phyloP scores from a whole-genome alignment of 495 filamentous ascomycete species.

The Aspergillus baeticus region DNA sequence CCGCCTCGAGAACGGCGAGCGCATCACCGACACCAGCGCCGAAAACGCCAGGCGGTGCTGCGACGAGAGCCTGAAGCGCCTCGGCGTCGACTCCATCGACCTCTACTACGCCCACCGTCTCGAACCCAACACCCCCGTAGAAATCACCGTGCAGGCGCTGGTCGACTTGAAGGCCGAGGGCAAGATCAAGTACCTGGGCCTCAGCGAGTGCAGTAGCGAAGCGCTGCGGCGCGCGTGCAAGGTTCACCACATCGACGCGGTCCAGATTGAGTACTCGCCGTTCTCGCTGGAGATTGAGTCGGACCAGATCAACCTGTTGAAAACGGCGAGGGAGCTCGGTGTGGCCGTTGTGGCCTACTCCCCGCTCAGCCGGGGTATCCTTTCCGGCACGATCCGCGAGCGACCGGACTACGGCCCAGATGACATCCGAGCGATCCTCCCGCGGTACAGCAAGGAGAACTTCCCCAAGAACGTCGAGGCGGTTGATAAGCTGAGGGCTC shows the following conservation, averaged over 20 bases:
- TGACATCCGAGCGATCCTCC: slow-evolving; percentile 4
- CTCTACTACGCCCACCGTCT: slow-evolving; percentile 11
- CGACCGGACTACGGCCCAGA: neutral
- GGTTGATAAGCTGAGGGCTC: slow-evolving; percentile 3
- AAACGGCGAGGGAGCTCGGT: slow-evolving; percentile 9
- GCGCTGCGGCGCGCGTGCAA: slow-evolving; percentile 15
- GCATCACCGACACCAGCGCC: neutral
- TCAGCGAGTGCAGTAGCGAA: slow-evolving; percentile 7
- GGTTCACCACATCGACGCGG: slow-evolving; percentile 8
- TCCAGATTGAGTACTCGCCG: slow-evolving; percentile 15
- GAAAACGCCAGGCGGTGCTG: slow-evolving; percentile 1
- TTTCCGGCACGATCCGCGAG: neutral
- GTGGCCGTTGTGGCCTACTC: slow-evolving; percentile 11
- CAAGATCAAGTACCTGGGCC: slow-evolving; percentile 15
- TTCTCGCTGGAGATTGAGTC: slow-evolving; percentile 16
- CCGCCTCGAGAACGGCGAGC: neutral
- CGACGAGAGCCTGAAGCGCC: neutral
- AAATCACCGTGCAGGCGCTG: slow-evolving; percentile 7
- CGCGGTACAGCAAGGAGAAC: slow-evolving; percentile 10
- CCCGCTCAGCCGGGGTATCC: slow-evolving; percentile 12
- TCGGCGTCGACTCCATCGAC: slow-evolving; percentile 8
- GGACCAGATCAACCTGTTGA: neutral
- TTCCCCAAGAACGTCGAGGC: slow-evolving; percentile 6
- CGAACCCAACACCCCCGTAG: slow-evolving; percentile 1
- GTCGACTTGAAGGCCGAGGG: slow-evolving; percentile 9